Evolutionary conservation across 2,329 filamentous ascomycete genomes (phyloP).

Genomic region (Phaeoacremonium minimum): DNA sequence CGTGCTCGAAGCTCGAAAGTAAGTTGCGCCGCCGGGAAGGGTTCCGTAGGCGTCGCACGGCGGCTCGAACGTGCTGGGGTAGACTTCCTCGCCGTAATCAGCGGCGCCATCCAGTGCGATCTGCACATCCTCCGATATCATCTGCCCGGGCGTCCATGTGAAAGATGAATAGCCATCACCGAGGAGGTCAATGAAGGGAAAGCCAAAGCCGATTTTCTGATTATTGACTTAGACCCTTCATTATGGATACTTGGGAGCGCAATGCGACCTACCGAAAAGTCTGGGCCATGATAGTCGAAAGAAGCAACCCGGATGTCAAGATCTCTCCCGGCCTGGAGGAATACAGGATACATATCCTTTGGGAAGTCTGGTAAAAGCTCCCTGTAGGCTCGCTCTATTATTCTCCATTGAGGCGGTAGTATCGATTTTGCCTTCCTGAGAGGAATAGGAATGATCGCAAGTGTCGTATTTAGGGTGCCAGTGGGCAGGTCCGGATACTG

Average conservation of each 20-base stretch:
- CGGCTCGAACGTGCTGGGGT: constrained; percentile 38
- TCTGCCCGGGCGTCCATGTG: constrained; percentile 40
- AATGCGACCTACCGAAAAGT: constrained; percentile 43
- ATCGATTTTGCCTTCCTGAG: constrained; percentile 37
- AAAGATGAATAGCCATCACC: constrained; percentile 46
- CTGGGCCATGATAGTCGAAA: constrained; percentile 31
- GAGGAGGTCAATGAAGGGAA: constrained; percentile 51
- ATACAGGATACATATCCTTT: constrained; percentile 45
- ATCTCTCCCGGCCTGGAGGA: constrained; percentile 44
- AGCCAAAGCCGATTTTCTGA: constrained; percentile 46
- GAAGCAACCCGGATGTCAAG: constrained; percentile 42
- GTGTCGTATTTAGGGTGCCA: constrained; percentile 49
- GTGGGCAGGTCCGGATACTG: constrained; percentile 42
- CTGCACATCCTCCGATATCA: constrained; percentile 37
- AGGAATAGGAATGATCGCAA: constrained; percentile 46
- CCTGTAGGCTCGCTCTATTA: constrained; percentile 44
- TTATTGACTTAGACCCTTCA: constrained; percentile 9
- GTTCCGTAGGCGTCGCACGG: constrained; percentile 42
- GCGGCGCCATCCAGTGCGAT: constrained; percentile 37
- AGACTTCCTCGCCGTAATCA: constrained; percentile 39
- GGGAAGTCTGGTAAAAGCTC: constrained; percentile 43
- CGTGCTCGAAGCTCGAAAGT: constrained; percentile 14
- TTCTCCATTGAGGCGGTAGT: constrained; percentile 42
- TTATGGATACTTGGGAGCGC: neutral
- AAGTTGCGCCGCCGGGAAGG: constrained; percentile 18